Evolutionary conservation across 352 stramenopile species (phyloP).

Genomic region (Phytopythium montanum): DNA sequence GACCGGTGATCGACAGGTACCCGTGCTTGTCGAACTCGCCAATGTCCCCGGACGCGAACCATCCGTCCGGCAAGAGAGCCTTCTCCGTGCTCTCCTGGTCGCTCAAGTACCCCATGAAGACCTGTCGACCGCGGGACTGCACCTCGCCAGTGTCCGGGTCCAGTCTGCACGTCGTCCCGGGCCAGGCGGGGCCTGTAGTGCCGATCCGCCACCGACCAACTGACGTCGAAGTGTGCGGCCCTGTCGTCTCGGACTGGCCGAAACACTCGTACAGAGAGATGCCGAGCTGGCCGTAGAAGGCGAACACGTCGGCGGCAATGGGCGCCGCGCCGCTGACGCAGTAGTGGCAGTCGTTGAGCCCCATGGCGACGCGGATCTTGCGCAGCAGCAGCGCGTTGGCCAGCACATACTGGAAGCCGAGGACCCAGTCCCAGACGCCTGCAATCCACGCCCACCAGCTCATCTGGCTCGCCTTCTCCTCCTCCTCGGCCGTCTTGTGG

Average conservation of each 20-base stretch:
- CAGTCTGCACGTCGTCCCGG: slow-evolving; percentile 33
- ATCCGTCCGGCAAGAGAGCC: slow-evolving; percentile 71
- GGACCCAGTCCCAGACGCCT: slow-evolving; percentile 29
- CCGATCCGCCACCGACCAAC: slow-evolving; percentile 75
- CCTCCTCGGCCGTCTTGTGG: slow-evolving; percentile 19
- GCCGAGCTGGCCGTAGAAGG: slow-evolving; percentile 90
- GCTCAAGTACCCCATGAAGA: slow-evolving; percentile 58
- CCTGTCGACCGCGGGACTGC: slow-evolving; percentile 43
- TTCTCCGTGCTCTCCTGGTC: slow-evolving; percentile 32
- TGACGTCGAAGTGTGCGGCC: slow-evolving; percentile 57
- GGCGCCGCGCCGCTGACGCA: slow-evolving; percentile 80
- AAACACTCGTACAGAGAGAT: slow-evolving; percentile 90
- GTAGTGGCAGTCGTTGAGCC: slow-evolving; percentile 65
- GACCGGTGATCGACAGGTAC: slow-evolving; percentile 86
- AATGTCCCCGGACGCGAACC: slow-evolving; percentile 84
- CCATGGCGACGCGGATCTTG: slow-evolving; percentile 66
- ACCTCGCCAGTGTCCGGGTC: slow-evolving; percentile 44
- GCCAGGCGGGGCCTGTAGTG: slow-evolving; percentile 50
- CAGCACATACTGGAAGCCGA: slow-evolving; percentile 48
- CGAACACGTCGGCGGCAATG: slow-evolving; percentile 39
- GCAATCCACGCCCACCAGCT: neutral
- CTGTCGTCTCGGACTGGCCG: slow-evolving; percentile 88
- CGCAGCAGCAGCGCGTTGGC: slow-evolving; percentile 63
- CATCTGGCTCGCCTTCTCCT: neutral
- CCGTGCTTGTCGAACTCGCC: slow-evolving; percentile 64